Evolutionary conservation across 169 alveolate species (phyloP).

Genomic region (Plasmodium adleri): DNA sequence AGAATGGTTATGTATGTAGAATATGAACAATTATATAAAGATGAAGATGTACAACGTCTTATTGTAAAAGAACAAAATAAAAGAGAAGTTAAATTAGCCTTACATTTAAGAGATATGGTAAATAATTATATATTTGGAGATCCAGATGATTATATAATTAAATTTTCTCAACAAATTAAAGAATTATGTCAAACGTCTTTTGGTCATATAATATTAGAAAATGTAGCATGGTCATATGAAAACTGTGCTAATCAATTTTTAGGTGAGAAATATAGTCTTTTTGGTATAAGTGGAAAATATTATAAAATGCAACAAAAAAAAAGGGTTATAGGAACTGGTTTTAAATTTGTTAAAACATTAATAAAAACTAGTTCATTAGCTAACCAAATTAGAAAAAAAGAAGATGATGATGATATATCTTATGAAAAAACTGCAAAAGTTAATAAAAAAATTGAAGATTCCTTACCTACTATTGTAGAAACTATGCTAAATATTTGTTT

Average conservation of each 20-base stretch:
- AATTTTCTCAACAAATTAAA: conserved; percentile 82
- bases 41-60: conserved; percentile 63
- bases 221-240: conserved; percentile 93
- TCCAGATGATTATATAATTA: conserved; percentile 83
- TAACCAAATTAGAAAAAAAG: conserved; percentile 79
- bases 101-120: conserved; percentile 85
- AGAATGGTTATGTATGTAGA: conserved; percentile 89
- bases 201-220: conserved; percentile 89
- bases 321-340: conserved; percentile 84
- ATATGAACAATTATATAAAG: conserved; percentile 80
- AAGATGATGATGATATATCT: conserved; percentile 74
- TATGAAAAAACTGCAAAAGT: conserved; percentile 81
- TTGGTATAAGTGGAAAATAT: conserved; percentile 89
- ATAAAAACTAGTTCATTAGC: conserved; percentile 87
- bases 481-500: conserved; percentile 91
- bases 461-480: conserved; percentile 89
- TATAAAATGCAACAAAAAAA: conserved; percentile 89
- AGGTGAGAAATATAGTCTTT: conserved; percentile 88
- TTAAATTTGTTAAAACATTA: conserved; percentile 86
- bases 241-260: conserved; percentile 90
- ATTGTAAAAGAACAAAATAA: conserved; percentile 84
- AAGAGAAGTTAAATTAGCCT: conserved; percentile 90
- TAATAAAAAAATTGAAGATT: conserved; percentile 86
- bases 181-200: conserved; percentile 89
- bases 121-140: conserved; percentile 86